Evolutionary conservation across 2,329 filamentous ascomycete species (phyloP), one percentile per base, ranked within the genome.

Genomic region (Penicillium thymicola): DNA sequence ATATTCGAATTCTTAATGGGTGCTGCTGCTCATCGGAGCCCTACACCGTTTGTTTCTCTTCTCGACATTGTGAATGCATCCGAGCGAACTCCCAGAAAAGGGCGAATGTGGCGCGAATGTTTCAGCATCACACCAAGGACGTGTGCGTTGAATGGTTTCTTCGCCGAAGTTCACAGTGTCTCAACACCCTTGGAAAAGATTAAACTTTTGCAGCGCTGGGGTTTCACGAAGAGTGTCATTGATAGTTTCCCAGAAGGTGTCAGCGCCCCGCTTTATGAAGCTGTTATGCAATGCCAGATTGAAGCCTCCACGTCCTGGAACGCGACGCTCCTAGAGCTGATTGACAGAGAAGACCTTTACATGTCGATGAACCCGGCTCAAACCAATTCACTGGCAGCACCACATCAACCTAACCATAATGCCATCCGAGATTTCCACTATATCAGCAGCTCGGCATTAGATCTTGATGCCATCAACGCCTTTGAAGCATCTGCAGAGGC

Each of bases 211-310:
- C 81, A 87, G 57, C 78, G 84, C 42, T 87, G 87, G 59, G 87
- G 88, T 0, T 84, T 96, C 45, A 73, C 72, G 23, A 65, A 68
- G 10, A 78, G 82, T 25, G 77, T 92, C 47, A 81, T 97, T 16
- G 90, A 96, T 60, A 92, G 89, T 0, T 78, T 97, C 1, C 93
- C 94, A 2, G 91, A 96, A 72, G 86, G 90, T 27, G 81, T 97
- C n/a, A 82, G 89, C 52, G 84, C 88, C 2, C 89, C 90, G 0
- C 79, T 97, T 14, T 88, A 89, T 69, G 92, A 97, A 75, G 86
- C 88, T 5, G 91, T 97, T 40, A 84, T 87, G n/a, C 82, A 85
- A 60, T 96, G 90, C 62, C 92, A 96, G 71, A 83, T 86, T n/a
- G 84, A 85, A 58, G 93, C 93, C 18, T 90, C 92, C 10, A 82